Evolutionary conservation across 257 asterid species (phyloP).

Genomic region (Rauvolfia tetraphylla): DNA sequence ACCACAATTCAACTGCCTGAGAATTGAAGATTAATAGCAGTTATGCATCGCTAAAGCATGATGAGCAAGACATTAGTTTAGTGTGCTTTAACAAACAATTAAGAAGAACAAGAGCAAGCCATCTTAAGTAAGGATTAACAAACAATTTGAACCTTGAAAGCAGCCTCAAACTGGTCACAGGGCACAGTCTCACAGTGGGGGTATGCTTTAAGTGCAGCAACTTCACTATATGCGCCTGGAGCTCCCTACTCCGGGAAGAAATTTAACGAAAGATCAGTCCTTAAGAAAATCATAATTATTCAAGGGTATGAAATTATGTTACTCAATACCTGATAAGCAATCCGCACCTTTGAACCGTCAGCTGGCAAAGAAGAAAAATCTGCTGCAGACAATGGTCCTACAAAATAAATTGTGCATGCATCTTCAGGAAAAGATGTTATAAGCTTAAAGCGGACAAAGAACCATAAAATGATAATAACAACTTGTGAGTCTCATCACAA

Average conservation of each 20-base stretch:
- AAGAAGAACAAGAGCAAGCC: constrained; percentile 9
- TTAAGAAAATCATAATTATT: background rate
- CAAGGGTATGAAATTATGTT: background rate
- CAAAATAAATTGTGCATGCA: constrained; percentile 13
- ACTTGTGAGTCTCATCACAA: background rate
- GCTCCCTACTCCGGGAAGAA: constrained; percentile 46
- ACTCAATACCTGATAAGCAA: constrained; percentile 78
- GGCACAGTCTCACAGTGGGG: constrained; percentile 92
- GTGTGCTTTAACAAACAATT: background rate
- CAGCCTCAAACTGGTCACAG: constrained; percentile 83
- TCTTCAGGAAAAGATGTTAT: background rate
- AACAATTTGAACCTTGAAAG: constrained; percentile 58
- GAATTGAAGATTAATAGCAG: constrained; percentile 11
- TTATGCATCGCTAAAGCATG: constrained; percentile 8
- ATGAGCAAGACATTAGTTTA: background rate
- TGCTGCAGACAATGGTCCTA: constrained; percentile 80
- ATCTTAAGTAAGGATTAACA: background rate
- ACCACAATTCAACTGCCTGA: constrained; percentile 97
- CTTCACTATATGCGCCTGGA: constrained; percentile 91
- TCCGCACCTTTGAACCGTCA: constrained; percentile 63
- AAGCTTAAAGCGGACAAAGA: background rate
- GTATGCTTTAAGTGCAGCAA: constrained; percentile 89
- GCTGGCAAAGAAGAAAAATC: constrained; percentile 29
- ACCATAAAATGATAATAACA: background rate
- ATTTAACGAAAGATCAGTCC: constrained; percentile 15